Conservation (phyloP, 768 basidiomycete genomes). For the Lyophyllum semitale region DNA sequence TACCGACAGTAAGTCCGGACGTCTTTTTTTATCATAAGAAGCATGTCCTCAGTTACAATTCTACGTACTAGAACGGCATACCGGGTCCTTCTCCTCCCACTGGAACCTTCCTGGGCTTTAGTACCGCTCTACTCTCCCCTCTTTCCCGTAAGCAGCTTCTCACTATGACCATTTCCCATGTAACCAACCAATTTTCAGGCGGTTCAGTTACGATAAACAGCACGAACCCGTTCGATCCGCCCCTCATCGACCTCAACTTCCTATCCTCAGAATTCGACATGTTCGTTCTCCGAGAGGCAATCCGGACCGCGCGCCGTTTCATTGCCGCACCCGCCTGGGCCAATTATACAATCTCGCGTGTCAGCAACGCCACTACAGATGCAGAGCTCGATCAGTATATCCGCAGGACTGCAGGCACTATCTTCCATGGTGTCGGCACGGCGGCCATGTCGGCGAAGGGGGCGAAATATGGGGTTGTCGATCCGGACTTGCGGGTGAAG, state of each 20-base stretch:
- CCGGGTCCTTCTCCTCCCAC: not conserved
- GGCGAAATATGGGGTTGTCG: conserved; percentile 13
- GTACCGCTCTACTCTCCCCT: conserved; percentile 18
- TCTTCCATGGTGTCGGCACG: conserved; percentile 29
- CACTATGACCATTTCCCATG: not conserved
- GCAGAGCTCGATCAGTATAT: conserved; percentile 29
- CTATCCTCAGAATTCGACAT: conserved; percentile 22
- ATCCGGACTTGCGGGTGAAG: conserved; percentile 33
- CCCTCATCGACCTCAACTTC: conserved; percentile 27
- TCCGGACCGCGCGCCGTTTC: conserved; percentile 5
- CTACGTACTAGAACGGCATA: not conserved
- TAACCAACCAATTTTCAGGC: not conserved
- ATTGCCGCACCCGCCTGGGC: conserved; percentile 3
- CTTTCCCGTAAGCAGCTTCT: conserved; percentile 18
- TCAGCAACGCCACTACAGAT: conserved; percentile 24
- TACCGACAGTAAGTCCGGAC: conserved; percentile 16
- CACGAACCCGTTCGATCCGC: conserved; percentile 9
- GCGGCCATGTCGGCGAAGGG: conserved; percentile 23
- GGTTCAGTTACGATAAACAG: conserved; percentile 12
- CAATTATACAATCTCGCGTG: conserved; percentile 2
- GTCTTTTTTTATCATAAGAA: no score
- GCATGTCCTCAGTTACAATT: no score
- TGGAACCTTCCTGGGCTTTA: conserved; percentile 13
- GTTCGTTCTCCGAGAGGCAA: conserved; percentile 10
- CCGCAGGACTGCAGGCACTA: conserved; percentile 16